Base-by-base conservation (phyloP, 352 stramenopile genomes). In the Phytophthora pini region DNA sequence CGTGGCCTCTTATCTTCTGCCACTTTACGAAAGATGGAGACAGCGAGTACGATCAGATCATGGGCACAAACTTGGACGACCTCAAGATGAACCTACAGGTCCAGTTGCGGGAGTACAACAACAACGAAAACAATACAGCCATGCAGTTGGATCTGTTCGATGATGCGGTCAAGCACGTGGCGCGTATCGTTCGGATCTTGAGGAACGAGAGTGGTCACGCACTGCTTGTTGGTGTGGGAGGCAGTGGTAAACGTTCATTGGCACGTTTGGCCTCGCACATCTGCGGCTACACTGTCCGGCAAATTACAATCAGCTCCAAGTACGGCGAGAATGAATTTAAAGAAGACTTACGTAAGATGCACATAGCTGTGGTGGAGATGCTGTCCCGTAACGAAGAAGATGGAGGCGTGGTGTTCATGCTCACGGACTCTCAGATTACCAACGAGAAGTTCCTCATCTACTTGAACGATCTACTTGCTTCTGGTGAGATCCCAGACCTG, bases 141-240 rank as follows among this genome's bases (percentile, higher is more conserved):
- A 98, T 99, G 94, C 91, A 99, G 65, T 68, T 99, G 9, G 94
- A 99, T 56, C 76, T 99, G 0, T 99, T 99, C 72, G 95, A 99
- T 48, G 96, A 99, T 66, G 97, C 95, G 8, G 96, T 99, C 48
- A 97, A 98, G 67, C 97, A 99, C 62, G 89, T 99, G 17, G 93
- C 93, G 41, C 84, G 96, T 2, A 99, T 99, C 55, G 87, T 98
- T 26, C 92, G 97, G 41, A 98, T 99, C 47, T 59, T 99, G 39
- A 80, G 83, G 6, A 96, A 93, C 26, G 84, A 94, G 65, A 92
- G 83, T 50, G 87, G 84, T 9, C 95, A 99, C 65, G 95, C 95
- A 1, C 69, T 99, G 60, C 79, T 99, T 8, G 94, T 99, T 4
- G 96, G 96, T 65, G 93, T 98, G 13, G 96, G 96, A 27, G 96